Evolutionary conservation across 78 protist species (phyloP).

Genomic region (Cavenderia fasciculata): DNA sequence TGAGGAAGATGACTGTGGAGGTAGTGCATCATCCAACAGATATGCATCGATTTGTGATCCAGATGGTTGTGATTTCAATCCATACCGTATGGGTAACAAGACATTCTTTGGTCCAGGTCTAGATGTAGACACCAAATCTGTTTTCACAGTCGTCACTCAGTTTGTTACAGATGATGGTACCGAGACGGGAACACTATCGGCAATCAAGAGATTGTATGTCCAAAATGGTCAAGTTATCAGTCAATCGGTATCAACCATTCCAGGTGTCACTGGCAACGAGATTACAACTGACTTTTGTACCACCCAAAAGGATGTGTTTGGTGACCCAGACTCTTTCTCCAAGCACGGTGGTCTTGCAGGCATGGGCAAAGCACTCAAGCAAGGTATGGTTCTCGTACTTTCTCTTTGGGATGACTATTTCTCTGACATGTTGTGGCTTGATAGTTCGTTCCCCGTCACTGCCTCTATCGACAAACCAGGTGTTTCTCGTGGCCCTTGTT

Average conservation of each 20-base stretch:
- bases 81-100: constrained; percentile 80
- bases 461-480: constrained; percentile 41
- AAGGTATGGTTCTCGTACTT: constrained; percentile 86
- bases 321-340: constrained; percentile 71
- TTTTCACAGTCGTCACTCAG: constrained; percentile 85
- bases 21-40: constrained; percentile 39
- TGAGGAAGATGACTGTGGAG: constrained; percentile 42
- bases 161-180: constrained; percentile 84
- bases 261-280: constrained; percentile 33
- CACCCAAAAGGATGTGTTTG: constrained; percentile 26
- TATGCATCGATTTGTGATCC: constrained; percentile 79
- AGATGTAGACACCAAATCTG: constrained; percentile 65
- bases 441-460: constrained; percentile 60
- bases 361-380: constrained; percentile 73
- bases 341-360: constrained; percentile 79
- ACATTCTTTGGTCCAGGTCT: constrained; percentile 71
- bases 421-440: constrained; percentile 87
- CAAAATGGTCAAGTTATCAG: constrained; percentile 73
- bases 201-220: constrained; percentile 77
- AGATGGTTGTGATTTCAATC: constrained; percentile 85
- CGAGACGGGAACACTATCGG: constrained; percentile 65
- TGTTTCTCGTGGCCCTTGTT: constrained; percentile 81
- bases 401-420: constrained; percentile 88
- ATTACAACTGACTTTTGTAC: constrained; percentile 71
- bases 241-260: constrained; percentile 10